These are phyloP conservation scores for Coccomyxa sp. DNA, from an alignment of 139 green algal genomes.

Conservation along the genomic window DNA sequence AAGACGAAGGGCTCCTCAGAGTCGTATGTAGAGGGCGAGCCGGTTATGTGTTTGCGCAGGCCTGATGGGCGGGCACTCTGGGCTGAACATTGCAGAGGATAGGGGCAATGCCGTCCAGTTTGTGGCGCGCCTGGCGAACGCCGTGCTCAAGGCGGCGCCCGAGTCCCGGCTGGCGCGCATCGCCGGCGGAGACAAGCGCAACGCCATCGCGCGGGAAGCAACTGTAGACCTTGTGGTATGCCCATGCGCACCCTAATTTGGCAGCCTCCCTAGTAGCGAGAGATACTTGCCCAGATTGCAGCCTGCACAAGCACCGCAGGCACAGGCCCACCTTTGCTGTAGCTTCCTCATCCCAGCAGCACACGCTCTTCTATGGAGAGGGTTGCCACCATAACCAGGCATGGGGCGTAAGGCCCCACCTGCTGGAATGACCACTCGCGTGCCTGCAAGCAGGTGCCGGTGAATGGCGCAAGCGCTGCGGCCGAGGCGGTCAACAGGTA, in stretches of 20 bases:
- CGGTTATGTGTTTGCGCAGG: too few relatives aligned
- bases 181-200: constrained; percentile 70
- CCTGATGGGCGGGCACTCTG: constrained; percentile 55
- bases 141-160: neutral
- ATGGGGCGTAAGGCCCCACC: too few relatives aligned
- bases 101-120: constrained; percentile 48
- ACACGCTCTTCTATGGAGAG: too few relatives aligned
- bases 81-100: constrained; percentile 51
- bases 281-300: too few relatives aligned
- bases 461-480: neutral
- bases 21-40: too few relatives aligned
- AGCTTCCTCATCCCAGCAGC: too few relatives aligned
- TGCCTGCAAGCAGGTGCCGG: constrained; percentile 36
- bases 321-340: too few relatives aligned
- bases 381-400: too few relatives aligned
- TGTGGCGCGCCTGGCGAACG: constrained; percentile 17
- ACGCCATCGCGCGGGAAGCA: constrained; percentile 65
- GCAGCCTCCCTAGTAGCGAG: too few relatives aligned
- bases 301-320: too few relatives aligned
- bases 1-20: too few relatives aligned
- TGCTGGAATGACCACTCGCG: too few relatives aligned
- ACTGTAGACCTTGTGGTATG: constrained; percentile 31
- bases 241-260: neutral
- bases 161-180: constrained; percentile 29
- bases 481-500: constrained; percentile 8